A percentile compares a stretch with the other conserved stretches of the same genome.
phyloP scores from a whole-genome alignment of 2,329 filamentous ascomycete species.

The Colletotrichum abscissum region DNA sequence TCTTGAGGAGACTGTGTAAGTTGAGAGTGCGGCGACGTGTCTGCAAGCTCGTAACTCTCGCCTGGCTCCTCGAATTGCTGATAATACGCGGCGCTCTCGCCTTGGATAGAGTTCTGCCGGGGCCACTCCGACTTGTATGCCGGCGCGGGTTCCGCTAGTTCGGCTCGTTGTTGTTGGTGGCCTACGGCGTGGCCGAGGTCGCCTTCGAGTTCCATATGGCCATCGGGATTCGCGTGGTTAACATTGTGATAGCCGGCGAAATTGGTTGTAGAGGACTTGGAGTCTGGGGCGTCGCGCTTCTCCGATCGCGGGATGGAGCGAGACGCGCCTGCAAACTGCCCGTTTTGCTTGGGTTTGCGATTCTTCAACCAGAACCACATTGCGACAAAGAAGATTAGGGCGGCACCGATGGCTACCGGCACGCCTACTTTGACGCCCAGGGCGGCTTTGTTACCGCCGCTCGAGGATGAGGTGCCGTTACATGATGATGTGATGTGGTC shows the following conservation, averaged over 20 bases:
- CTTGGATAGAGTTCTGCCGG: constrained; percentile 27
- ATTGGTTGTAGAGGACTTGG: constrained; percentile 25
- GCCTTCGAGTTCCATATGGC: constrained; percentile 29
- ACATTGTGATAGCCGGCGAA: constrained; percentile 19
- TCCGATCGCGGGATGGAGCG: constrained; percentile 26
- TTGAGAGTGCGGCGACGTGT: constrained; percentile 16
- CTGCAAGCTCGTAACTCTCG: constrained; percentile 31
- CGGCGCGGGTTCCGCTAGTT: constrained; percentile 19
- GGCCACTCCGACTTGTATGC: constrained; percentile 30
- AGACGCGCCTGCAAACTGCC: not conserved
- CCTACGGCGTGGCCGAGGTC: not conserved
- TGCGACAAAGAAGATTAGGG: not conserved
- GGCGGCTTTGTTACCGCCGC: not conserved
- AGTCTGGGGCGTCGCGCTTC: constrained; percentile 30
- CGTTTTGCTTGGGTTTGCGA: not conserved
- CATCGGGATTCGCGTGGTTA: constrained; percentile 10
- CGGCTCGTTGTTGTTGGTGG: not conserved
- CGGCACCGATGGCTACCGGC: constrained; percentile 19
- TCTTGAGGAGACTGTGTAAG: too few species aligned
- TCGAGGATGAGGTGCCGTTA: constrained; percentile 11
- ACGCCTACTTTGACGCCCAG: constrained; percentile 24
- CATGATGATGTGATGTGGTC: constrained; percentile 25
- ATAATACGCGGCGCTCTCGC: constrained; percentile 17
- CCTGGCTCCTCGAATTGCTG: constrained; percentile 2
- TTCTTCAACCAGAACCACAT: constrained; percentile 29